Evolutionary conservation across 352 stramenopile genomes (phyloP).

Genomic region (Albugo laibachii): DNA sequence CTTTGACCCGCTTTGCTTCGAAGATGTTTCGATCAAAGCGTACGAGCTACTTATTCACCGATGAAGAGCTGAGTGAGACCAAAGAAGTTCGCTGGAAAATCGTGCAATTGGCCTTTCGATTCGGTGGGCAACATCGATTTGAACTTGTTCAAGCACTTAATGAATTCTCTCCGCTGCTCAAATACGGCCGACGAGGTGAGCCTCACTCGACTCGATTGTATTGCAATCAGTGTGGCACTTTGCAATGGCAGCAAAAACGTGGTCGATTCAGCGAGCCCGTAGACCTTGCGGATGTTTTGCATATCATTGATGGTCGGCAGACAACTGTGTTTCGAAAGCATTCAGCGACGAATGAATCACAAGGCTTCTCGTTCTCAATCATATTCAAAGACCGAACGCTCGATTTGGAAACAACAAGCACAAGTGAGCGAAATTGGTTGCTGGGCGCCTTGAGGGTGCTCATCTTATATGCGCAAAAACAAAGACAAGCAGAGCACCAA

Average conservation of each 20-base stretch:
- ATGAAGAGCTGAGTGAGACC: slow-evolving; percentile 56
- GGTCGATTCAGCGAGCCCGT: slow-evolving; percentile 42
- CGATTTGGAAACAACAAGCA: slow-evolving; percentile 57
- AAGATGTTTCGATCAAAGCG: slow-evolving; percentile 48
- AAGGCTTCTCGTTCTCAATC: slow-evolving; percentile 38
- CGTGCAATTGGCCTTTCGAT: slow-evolving; percentile 67
- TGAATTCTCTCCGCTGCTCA: slow-evolving; percentile 65
- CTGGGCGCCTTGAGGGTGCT: slow-evolving; percentile 56
- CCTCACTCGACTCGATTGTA: slow-evolving; percentile 51
- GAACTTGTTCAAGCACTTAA: slow-evolving; percentile 77
- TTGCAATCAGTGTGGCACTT: slow-evolving; percentile 57
- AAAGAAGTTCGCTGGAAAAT: slow-evolving; percentile 74
- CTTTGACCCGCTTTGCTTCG: slow-evolving; percentile 33
- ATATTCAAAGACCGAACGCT: slow-evolving; percentile 56
- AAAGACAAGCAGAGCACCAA: slow-evolving; percentile 51
- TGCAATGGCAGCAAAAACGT: slow-evolving; percentile 78
- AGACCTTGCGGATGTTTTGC: slow-evolving; percentile 46
- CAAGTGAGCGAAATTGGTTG: slow-evolving; percentile 63
- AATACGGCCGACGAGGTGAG: slow-evolving; percentile 55
- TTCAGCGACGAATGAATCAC: neutral
- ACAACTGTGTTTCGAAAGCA: slow-evolving; percentile 61
- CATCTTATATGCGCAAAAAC: slow-evolving; percentile 42
- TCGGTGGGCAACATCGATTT: slow-evolving; percentile 61
- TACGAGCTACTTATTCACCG: slow-evolving; percentile 56
- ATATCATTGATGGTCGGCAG: slow-evolving; percentile 41